These are phyloP conservation scores for Spiromastix sp. DNA, from an alignment of 2,329 filamentous ascomycete genomes.

Conservation along the genomic window DNA sequence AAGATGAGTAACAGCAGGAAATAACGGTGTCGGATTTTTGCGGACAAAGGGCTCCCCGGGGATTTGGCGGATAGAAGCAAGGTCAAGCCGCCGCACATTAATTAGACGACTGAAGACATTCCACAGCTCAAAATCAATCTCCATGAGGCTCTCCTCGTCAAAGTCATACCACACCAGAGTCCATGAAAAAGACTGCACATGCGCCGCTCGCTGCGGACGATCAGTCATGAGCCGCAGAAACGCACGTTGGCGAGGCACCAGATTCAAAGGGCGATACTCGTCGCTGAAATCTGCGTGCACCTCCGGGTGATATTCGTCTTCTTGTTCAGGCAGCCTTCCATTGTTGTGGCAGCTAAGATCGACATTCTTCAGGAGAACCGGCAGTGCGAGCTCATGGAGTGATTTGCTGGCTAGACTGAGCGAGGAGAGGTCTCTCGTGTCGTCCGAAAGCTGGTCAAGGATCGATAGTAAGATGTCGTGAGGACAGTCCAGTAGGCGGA, in stretches of 20 bases:
- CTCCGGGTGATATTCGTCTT: conserved; percentile 4
- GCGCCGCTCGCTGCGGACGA: conserved; percentile 2
- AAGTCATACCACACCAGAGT: conserved; percentile 7
- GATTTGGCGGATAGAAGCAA: conserved; percentile 6
- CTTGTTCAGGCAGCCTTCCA: conserved; percentile 4
- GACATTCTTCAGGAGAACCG: conserved; percentile 4
- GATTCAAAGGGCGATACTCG: conserved; percentile 4
- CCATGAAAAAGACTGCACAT: conserved; percentile 7
- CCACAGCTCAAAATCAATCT: conserved; percentile 8
- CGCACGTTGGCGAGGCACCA: conserved; percentile 5
- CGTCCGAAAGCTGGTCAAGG: background rate
- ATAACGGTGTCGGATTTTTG: conserved; percentile 7
- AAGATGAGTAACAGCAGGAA: conserved; percentile 7
- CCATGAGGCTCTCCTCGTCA: conserved; percentile 1
- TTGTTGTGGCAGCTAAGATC: conserved; percentile 7
- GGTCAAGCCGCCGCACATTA: conserved; percentile 8
- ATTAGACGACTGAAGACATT: conserved; percentile 7
- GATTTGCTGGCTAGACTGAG: background rate
- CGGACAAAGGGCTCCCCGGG: conserved; percentile 3
- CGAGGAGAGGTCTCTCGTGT: background rate
- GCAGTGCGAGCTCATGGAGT: background rate
- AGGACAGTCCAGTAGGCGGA: background rate
- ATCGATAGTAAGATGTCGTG: background rate
- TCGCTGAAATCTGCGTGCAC: conserved; percentile 5
- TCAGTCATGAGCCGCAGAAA: conserved; percentile 6